Conservation (phyloP, 805 yeast genomes). For the Lachancea nothofagi region DNA sequence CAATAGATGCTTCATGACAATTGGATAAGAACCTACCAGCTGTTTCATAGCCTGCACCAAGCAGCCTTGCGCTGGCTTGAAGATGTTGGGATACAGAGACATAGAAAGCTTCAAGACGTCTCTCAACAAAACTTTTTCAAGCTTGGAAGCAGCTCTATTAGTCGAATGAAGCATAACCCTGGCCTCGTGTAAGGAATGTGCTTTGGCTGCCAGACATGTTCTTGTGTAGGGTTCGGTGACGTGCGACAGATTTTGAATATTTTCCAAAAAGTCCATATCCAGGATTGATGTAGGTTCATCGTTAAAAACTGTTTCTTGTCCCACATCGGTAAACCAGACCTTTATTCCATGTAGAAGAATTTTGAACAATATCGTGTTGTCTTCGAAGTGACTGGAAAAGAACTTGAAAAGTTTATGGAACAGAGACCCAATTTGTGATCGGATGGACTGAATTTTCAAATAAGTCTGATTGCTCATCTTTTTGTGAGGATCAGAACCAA, state of each 20-base stretch:
- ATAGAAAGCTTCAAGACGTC: slow-evolving; percentile 62
- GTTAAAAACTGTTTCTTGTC: slow-evolving; percentile 60
- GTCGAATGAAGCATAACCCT: slow-evolving; percentile 69
- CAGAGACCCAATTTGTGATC: slow-evolving; percentile 55
- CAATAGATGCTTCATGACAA: slow-evolving; percentile 41
- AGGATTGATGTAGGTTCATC: slow-evolving; percentile 49
- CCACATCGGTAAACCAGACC: slow-evolving; percentile 78
- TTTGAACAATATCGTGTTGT: slow-evolving; percentile 58
- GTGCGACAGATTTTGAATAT: slow-evolving; percentile 58
- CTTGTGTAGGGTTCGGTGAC: slow-evolving; percentile 64
- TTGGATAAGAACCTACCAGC: slow-evolving; percentile 59
- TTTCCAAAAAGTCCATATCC: slow-evolving; percentile 50
- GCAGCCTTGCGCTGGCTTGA: slow-evolving; percentile 62
- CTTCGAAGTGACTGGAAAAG: slow-evolving; percentile 46
- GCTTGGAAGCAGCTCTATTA: slow-evolving; percentile 59
- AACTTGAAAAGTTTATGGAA: slow-evolving; percentile 53
- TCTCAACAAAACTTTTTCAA: slow-evolving; percentile 56
- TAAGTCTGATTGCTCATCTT: slow-evolving; percentile 42
- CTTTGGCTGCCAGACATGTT: slow-evolving; percentile 65
- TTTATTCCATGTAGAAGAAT: slow-evolving; percentile 58
- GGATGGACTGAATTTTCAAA: slow-evolving; percentile 50
- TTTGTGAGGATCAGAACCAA: slow-evolving; percentile 49
- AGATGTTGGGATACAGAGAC: slow-evolving; percentile 66
- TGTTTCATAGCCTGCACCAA: slow-evolving; percentile 65
- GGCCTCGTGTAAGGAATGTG: slow-evolving; percentile 68